phyloP scores from a whole-genome alignment of 208 protist species.

The Jaenimonas drosophilae region DNA sequence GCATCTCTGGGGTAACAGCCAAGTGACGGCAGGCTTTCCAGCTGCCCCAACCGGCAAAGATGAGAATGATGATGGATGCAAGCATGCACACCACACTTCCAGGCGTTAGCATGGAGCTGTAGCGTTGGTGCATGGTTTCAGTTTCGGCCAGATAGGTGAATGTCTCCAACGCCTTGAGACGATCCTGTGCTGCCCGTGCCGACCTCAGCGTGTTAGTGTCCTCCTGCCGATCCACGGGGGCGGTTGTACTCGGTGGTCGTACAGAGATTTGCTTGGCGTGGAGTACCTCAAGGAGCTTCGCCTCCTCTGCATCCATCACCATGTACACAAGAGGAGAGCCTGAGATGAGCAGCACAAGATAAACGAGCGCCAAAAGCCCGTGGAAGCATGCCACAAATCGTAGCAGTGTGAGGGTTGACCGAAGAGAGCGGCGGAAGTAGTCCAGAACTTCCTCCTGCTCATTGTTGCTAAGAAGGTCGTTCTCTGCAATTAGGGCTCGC shows the following conservation, averaged over 20 bases:
- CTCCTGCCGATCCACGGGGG: no score
- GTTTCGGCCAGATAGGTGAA: no score
- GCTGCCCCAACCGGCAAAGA: slow-evolving; percentile 14
- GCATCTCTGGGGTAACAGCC: slow-evolving; percentile 5
- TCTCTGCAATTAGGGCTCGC: slow-evolving; percentile 18
- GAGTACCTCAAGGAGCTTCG: not conserved
- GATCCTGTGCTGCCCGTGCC: no score
- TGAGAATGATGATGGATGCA: slow-evolving; percentile 10
- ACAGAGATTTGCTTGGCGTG: no score
- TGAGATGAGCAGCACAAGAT: slow-evolving; percentile 25
- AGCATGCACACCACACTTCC: no score
- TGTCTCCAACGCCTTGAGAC: no score
- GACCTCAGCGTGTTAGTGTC: no score
- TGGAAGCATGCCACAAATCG: slow-evolving; percentile 45
- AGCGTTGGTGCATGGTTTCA: no score
- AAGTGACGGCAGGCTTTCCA: slow-evolving; percentile 12
- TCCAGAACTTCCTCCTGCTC: slow-evolving; percentile 66
- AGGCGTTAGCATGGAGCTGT: no score
- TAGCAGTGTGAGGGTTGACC: slow-evolving; percentile 20
- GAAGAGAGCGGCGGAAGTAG: slow-evolving; percentile 38
- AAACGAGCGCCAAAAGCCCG: slow-evolving; percentile 32
- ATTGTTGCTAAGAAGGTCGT: slow-evolving; percentile 41
- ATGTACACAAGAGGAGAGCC: slow-evolving; percentile 33
- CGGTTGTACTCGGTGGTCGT: no score
- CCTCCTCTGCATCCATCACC: slow-evolving; percentile 10